These are phyloP conservation scores for Lactarius pseudohatsudake DNA, from an alignment of 768 basidiomycete species.

Conservation along the genomic window DNA sequence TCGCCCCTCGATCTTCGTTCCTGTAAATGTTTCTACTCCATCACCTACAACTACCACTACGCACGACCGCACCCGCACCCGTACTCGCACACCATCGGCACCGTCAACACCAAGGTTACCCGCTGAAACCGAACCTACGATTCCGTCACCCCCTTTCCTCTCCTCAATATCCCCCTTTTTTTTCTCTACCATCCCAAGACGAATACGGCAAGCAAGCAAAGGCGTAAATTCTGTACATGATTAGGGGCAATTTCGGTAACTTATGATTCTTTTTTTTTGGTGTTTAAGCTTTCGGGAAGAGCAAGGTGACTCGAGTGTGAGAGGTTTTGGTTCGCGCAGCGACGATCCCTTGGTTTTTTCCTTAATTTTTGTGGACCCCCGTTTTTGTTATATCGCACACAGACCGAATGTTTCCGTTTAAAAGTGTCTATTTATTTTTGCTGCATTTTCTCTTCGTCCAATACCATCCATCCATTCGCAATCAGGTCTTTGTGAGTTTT, in stretches of 20 bases:
- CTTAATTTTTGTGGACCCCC: background rate
- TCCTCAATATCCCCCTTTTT: background rate
- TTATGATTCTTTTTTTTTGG: constrained; percentile 7
- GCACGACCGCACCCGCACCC: background rate
- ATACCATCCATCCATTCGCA: constrained; percentile 14
- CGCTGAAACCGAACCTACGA: background rate
- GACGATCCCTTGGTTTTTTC: background rate
- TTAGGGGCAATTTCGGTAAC: constrained; percentile 17
- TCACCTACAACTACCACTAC: background rate
- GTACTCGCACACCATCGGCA: background rate
- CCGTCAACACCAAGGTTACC: background rate
- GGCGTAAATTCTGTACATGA: constrained; percentile 11
- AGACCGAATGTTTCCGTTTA: background rate
- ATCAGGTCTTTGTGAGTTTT: background rate
- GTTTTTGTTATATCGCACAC: constrained; percentile 6
- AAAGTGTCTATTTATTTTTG: constrained; percentile 22
- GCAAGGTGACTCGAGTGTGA: background rate
- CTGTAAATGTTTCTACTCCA: background rate
- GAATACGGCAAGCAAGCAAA: constrained; percentile 5
- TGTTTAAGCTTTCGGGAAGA: constrained; percentile 2
- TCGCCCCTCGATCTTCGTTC: background rate
- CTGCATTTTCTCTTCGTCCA: constrained; percentile 16
- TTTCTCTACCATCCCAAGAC: constrained; percentile 1
- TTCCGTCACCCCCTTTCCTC: background rate
- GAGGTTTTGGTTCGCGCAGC: background rate